Conservation (phyloP, 2,329 filamentous ascomycete genomes). For the Aspergillus ochraceus region DNA sequence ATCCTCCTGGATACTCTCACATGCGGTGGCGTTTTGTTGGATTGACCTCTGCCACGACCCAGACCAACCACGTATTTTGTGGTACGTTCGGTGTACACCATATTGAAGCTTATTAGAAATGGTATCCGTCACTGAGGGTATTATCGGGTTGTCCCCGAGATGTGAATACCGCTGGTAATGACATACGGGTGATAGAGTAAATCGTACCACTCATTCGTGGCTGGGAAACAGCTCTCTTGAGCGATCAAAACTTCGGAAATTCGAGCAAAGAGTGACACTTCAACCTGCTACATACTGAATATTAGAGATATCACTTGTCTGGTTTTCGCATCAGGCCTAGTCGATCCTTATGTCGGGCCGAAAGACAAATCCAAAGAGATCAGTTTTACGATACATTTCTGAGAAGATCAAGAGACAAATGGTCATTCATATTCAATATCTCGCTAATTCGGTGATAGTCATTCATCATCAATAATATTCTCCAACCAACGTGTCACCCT, state of each 20-base stretch:
- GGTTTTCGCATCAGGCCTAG: neutral
- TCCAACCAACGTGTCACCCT: neutral
- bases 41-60: neutral
- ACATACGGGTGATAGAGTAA: neutral
- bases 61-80: neutral
- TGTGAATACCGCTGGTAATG: neutral
- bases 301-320: neutral
- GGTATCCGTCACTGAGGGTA: neutral
- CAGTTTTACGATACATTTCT: neutral
- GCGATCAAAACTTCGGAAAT: neutral
- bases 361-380: neutral
- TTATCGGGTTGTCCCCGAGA: neutral
- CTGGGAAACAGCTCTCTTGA: neutral
- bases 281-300: neutral
- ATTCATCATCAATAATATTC: neutral
- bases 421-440: neutral
- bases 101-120: neutral
- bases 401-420: conserved; percentile 10
- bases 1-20: neutral
- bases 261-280: neutral
- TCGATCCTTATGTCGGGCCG: neutral
- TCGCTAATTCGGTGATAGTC: conserved; percentile 6
- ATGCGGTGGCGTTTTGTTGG: neutral
- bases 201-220: neutral
- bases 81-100: neutral